phyloP scores from a whole-genome alignment of 805 yeast genomes.

The Monosporozyma solicola region DNA sequence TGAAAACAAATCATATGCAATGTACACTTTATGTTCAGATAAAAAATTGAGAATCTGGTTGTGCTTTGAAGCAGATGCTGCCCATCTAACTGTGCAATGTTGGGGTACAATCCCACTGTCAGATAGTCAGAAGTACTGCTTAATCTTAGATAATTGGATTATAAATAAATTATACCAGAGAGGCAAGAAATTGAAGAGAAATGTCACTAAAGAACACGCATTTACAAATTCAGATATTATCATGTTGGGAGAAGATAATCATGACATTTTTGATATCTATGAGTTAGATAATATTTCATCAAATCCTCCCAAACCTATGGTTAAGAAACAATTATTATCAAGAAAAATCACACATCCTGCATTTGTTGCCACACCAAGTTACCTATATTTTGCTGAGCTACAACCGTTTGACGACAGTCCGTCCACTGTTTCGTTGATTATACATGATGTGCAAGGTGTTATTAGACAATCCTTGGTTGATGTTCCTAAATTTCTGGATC shows the following conservation, averaged over 20 bases:
- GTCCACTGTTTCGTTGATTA: constrained; percentile 32
- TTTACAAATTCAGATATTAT: constrained; percentile 28
- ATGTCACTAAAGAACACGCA: constrained; percentile 27
- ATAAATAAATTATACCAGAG: constrained; percentile 11
- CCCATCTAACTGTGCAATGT: constrained; percentile 40
- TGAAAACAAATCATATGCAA: constrained; percentile 34
- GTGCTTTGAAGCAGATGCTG: constrained; percentile 51
- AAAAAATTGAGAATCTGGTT: constrained; percentile 59
- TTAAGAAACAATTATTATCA: constrained; percentile 31
- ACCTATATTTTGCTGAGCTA: constrained; percentile 31
- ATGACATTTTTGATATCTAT: constrained; percentile 31
- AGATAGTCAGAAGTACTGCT: constrained; percentile 25
- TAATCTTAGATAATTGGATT: constrained; percentile 35
- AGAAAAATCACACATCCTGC: constrained; percentile 18
- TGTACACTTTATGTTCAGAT: constrained; percentile 61
- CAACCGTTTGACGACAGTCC: constrained; percentile 18
- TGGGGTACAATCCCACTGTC: constrained; percentile 43
- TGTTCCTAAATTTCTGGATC: constrained; percentile 16
- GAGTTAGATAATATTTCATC: constrained; percentile 43
- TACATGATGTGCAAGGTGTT: constrained; percentile 39
- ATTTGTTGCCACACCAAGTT: constrained; percentile 28
- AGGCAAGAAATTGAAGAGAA: constrained; percentile 10
- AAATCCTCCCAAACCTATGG: constrained; percentile 48
- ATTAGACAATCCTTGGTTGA: constrained; percentile 30
- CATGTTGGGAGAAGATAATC: constrained; percentile 31